Evolutionary conservation across 1,284 basidiomycete species (phyloP).

Genomic region (Rhodotorula sp.): DNA sequence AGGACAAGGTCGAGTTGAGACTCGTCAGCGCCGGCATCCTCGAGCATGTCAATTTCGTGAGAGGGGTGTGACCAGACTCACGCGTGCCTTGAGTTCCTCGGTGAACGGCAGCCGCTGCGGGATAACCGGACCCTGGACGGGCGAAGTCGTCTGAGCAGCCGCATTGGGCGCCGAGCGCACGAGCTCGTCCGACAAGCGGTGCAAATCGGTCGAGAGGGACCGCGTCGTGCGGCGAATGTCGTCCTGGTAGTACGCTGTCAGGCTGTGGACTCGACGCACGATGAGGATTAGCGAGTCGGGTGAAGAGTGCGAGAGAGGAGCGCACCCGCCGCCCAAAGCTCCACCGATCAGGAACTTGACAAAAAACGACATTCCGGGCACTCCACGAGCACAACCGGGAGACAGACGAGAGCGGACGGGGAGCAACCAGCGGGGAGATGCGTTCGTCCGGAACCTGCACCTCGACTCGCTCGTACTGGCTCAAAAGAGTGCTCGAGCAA

Average conservation of each 20-base stretch:
- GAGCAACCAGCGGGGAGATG: neutral
- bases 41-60: too few relatives aligned
- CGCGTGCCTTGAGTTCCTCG: slow-evolving; percentile 28
- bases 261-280: neutral
- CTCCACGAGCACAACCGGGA: neutral
- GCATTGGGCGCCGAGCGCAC: slow-evolving; percentile 5
- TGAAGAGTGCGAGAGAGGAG: neutral
- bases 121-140: slow-evolving; percentile 7
- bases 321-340: slow-evolving; percentile 20
- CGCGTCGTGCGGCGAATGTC: slow-evolving; percentile 18
- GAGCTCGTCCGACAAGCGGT: slow-evolving; percentile 16
- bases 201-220: slow-evolving; percentile 18
- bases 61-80: too few relatives aligned
- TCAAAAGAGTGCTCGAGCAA: too few relatives aligned
- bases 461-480: too few relatives aligned
- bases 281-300: neutral
- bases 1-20: too few relatives aligned
- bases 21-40: too few relatives aligned
- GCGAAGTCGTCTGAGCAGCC: neutral
- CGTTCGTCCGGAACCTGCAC: too few relatives aligned
- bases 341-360: slow-evolving; percentile 29
- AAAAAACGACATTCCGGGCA: slow-evolving; percentile 23
- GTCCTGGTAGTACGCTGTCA: slow-evolving; percentile 27
- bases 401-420: neutral
- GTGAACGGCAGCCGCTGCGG: slow-evolving; percentile 22